These are phyloP conservation scores for Jacaranda copaia DNA, from an alignment of 257 asterid genomes.

Conservation along the genomic window DNA sequence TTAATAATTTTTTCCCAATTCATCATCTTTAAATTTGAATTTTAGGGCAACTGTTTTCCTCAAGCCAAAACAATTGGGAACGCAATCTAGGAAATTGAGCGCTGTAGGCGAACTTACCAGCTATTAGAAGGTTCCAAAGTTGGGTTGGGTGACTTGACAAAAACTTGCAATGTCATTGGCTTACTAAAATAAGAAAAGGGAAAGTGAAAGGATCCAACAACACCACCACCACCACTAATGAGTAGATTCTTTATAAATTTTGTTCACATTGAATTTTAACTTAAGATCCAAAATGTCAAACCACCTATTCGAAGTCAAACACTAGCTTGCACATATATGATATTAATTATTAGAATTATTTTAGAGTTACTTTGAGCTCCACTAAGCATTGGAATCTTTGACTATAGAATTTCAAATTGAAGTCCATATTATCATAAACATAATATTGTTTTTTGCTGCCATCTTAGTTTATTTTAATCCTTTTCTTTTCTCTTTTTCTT, in stretches of 20 bases:
- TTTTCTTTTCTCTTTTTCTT: not conserved
- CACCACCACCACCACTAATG: constrained; percentile 23
- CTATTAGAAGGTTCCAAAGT: constrained; percentile 47
- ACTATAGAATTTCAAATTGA: not conserved
- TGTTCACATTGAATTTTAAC: constrained; percentile 21
- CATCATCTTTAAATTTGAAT: no score
- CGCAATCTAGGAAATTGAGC: not conserved
- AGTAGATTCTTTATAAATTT: constrained; percentile 37
- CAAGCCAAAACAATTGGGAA: not conserved
- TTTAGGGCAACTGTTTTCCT: not conserved
- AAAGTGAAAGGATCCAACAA: not conserved
- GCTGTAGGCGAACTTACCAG: not conserved
- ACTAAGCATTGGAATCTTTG: constrained; percentile 18
- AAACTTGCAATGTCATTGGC: constrained; percentile 6
- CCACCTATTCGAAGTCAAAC: constrained; percentile 10
- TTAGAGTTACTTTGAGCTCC: constrained; percentile 1
- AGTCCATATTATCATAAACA: not conserved
- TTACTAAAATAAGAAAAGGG: not conserved
- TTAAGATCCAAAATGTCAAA: constrained; percentile 13
- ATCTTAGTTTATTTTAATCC: not conserved
- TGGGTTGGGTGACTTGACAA: constrained; percentile 43
- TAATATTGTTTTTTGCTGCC: not conserved
- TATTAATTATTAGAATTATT: not conserved
- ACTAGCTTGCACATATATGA: not conserved
- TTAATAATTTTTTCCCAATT: no score